Conservation (phyloP, 257 asterid genomes). For the Agastache rugosa region DNA sequence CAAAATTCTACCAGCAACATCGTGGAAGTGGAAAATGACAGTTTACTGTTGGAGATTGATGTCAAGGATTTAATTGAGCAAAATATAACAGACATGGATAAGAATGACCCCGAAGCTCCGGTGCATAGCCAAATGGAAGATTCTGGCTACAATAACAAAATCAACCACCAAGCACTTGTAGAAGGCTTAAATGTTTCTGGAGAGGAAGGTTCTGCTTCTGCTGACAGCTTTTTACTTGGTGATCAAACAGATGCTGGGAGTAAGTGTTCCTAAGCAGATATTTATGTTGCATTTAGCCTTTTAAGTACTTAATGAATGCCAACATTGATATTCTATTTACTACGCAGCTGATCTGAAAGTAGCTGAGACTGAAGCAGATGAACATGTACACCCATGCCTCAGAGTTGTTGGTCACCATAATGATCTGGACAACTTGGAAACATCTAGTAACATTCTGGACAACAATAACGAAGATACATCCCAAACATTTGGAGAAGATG, state of each 20-base stretch:
- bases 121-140: conserved; percentile 22
- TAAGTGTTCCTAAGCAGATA: conserved; percentile 37
- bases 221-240: conserved; percentile 10
- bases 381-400: background rate
- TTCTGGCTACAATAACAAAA: conserved; percentile 22
- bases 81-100: conserved; percentile 17
- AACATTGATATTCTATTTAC: background rate
- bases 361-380: conserved; percentile 34
- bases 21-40: conserved; percentile 19
- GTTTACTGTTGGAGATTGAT: conserved; percentile 24
- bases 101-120: conserved; percentile 35
- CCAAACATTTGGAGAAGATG: conserved; percentile 34
- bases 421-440: conserved; percentile 30
- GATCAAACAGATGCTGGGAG: conserved; percentile 39
- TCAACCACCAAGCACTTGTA: conserved; percentile 21
- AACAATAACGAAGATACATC: conserved; percentile 9
- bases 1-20: conserved; percentile 31
- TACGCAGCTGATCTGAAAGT: conserved; percentile 42
- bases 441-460: conserved; percentile 21
- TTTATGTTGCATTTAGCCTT: background rate
- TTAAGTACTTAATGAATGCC: background rate
- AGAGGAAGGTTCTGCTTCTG: conserved; percentile 29
- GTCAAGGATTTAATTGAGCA: conserved; percentile 29
- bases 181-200: conserved; percentile 34
- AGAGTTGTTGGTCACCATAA: conserved; percentile 22